Evolutionary conservation across 2,329 filamentous ascomycete genomes (phyloP), one percentile per base, ranked within the genome.

Genomic region (Colletotrichum filicis): DNA sequence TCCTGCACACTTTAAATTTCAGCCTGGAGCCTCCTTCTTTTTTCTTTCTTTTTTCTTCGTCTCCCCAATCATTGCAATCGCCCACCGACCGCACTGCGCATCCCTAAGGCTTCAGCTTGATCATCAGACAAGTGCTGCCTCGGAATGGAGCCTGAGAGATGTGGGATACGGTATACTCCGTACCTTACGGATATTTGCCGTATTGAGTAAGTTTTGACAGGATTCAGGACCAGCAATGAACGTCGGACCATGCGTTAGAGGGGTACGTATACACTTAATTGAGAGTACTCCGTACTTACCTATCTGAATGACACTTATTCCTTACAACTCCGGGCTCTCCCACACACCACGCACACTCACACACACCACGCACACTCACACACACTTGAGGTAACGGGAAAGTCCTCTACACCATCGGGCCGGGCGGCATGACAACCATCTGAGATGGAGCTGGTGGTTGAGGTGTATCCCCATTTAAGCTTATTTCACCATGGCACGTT

Each of bases 391-490:
- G 37, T 42, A 14, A 42, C 37, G 37, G 16, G 37, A 42, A 22
- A 49, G 42, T 37, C n/a, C 26, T 32, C 19, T 19, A 32, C 28
- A 60, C 19, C 19, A 49, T 16, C 16, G 37, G 58, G 57, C 59
- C 16, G 66, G 37, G 58, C 58, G 52, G 52, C 35, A 55, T 52
- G 46, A 28, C 49, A 67, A 46, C 56, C 46, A 49, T 49, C 24
- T 65, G 8, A 22, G 14, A 63, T 53, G 26, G 53, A 70, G 68
- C 42, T 61, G 26, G 62, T 58, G 22, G 59, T 59, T 11, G 16
- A 42, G 37, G 37, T 42, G 65, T 63, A 69, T 59, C 30, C 46
- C 70, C 53, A 30, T 73, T 70, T 73, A 73, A 73, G 70, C 70
- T 73, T 73, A 70, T 55, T 70, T 73, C 55, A 49, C 59, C 58